Conservation (phyloP, 768 basidiomycete species). For the Phylloporus sp. region DNA sequence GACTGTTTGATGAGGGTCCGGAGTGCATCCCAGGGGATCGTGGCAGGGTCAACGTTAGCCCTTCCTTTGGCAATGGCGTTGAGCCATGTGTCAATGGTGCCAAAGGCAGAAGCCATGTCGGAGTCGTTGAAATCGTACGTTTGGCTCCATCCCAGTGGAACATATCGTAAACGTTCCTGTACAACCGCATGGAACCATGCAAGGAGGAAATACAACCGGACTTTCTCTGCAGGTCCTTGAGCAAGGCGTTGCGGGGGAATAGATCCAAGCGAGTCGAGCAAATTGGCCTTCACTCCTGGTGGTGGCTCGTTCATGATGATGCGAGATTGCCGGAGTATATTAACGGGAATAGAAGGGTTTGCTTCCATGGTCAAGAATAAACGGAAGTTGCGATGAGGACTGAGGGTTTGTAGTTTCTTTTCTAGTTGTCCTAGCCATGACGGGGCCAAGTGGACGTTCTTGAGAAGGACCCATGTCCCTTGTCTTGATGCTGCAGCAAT, state of each 20-base stretch:
- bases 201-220: constrained; percentile 89
- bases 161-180: constrained; percentile 94
- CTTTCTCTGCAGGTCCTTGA: constrained; percentile 90
- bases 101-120: constrained; percentile 89
- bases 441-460: constrained; percentile 95
- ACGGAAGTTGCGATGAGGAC: constrained; percentile 87
- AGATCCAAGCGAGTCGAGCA: constrained; percentile 81
- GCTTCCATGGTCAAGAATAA: constrained; percentile 99
- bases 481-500: constrained; percentile 89
- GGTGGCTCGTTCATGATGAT: constrained; percentile 99
- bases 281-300: constrained; percentile 93
- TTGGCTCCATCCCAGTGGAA: constrained; percentile 95
- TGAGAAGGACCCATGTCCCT: constrained; percentile 94
- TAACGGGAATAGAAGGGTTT: constrained; percentile 91
- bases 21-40: constrained; percentile 95
- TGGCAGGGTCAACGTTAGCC: constrained; percentile 86
- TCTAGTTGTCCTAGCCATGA: constrained; percentile 95
- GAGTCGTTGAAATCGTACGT: constrained; percentile 99
- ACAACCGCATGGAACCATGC: constrained; percentile 99
- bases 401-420: constrained; percentile 91
- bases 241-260: constrained; percentile 69
- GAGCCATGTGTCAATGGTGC: constrained; percentile 91
- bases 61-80: constrained; percentile 75
- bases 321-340: constrained; percentile 92
- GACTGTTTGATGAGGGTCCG: constrained; percentile 92